Evolutionary conservation across 2,329 filamentous ascomycete species (phyloP).

Genomic region (Fusarium sp.): DNA sequence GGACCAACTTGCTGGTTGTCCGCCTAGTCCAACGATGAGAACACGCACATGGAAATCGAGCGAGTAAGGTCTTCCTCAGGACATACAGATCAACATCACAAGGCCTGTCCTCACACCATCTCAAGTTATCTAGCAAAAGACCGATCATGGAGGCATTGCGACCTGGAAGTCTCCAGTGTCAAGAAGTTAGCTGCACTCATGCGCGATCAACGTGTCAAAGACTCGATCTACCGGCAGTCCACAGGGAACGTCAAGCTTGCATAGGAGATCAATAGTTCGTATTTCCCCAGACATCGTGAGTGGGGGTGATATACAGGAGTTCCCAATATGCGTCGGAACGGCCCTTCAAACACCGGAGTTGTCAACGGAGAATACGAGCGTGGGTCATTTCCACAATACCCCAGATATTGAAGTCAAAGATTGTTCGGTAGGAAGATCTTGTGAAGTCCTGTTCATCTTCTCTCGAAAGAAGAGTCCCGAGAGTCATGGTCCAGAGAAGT

Average conservation of each 20-base stretch:
- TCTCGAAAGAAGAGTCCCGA: not conserved
- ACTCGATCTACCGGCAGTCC: not conserved
- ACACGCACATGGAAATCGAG: not conserved
- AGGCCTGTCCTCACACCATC: not conserved
- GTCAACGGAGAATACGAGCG: not conserved
- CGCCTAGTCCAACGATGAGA: not conserved
- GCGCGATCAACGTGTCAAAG: not conserved
- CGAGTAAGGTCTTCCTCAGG: not conserved
- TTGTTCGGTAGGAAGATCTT: not conserved
- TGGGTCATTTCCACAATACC: not conserved
- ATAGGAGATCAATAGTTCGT: not conserved
- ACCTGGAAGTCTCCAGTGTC: not conserved
- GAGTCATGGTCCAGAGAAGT: too few relatives aligned
- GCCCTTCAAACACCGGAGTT: conserved; percentile 20
- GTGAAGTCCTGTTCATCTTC: not conserved
- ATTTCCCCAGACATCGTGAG: conserved; percentile 28
- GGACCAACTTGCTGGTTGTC: not conserved
- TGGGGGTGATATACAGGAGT: conserved; percentile 25
- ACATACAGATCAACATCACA: not conserved
- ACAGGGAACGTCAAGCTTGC: not conserved
- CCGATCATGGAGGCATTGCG: not conserved
- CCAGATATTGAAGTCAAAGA: not conserved
- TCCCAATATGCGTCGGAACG: conserved; percentile 22
- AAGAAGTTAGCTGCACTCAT: not conserved
- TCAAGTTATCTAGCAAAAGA: not conserved